These are phyloP conservation scores for Leptographium lundbergii DNA, from an alignment of 2,329 filamentous ascomycete genomes.

Conservation along the genomic window DNA sequence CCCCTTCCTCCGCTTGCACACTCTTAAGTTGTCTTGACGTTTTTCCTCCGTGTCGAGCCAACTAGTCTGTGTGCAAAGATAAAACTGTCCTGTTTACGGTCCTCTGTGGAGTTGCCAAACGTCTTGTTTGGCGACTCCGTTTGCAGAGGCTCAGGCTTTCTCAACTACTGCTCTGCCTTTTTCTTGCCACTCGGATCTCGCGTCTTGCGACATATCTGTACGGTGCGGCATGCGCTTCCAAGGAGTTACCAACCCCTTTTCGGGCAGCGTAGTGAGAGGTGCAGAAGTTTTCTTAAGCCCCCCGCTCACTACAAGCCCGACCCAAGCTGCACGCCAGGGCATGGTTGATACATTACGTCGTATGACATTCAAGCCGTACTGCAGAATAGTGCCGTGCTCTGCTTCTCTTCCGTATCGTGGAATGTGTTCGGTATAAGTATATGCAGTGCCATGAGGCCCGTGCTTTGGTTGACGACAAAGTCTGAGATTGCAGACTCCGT, in stretches of 20 bases:
- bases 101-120: constrained; percentile 27
- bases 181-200: not conserved
- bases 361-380: not conserved
- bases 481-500: too few species aligned
- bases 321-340: constrained; percentile 5
- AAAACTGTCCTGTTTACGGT: constrained; percentile 21
- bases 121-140: constrained; percentile 34
- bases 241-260: not conserved
- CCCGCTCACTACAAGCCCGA: not conserved
- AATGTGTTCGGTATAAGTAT: not conserved
- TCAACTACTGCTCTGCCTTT: constrained; percentile 14
- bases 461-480: not conserved
- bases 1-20: constrained; percentile 45
- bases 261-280: not conserved
- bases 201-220: constrained; percentile 7
- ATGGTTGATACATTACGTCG: constrained; percentile 5
- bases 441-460: not conserved
- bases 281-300: not conserved
- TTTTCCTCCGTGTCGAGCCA: constrained; percentile 70
- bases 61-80: constrained; percentile 97
- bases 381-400: not conserved
- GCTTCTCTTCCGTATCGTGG: not conserved
- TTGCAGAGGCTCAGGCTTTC: constrained; percentile 18
- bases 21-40: constrained; percentile 91
- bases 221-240: constrained; percentile 1